Percentiles rank a stretch among this genome's conserved stretches.
phyloP scores from a whole-genome alignment of 176 grass and related monocot species.

The Juncus inflexus region DNA sequence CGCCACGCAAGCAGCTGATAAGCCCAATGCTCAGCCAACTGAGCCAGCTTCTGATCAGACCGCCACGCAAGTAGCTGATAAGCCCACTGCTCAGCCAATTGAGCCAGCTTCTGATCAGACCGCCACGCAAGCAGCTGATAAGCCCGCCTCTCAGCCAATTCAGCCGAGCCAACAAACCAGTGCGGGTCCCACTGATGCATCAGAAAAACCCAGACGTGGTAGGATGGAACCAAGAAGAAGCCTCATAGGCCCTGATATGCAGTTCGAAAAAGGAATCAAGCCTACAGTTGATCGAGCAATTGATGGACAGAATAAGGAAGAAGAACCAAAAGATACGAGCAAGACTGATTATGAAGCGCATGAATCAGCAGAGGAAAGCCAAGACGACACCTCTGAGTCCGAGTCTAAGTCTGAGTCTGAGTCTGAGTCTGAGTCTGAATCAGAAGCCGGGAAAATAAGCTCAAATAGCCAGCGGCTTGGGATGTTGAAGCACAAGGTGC shows the following conservation, averaged over 20 bases:
- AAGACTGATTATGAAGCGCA: background rate
- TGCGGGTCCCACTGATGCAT: background rate
- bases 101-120: background rate
- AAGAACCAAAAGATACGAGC: constrained; percentile 4
- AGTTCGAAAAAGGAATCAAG: background rate
- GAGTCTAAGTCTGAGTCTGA: no score
- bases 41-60: background rate
- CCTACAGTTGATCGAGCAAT: background rate
- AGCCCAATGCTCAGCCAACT: background rate
- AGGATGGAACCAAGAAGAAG: background rate
- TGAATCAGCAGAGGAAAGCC: constrained; percentile 1
- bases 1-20: background rate
- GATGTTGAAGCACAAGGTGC: constrained; percentile 10
- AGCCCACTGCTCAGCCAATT: background rate
- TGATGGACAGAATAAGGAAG: constrained; percentile 14
- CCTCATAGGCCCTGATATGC: no score
- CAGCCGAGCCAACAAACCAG: background rate
- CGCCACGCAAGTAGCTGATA: background rate
- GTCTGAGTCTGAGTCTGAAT: background rate
- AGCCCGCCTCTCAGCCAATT: background rate
- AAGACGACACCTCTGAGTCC: background rate
- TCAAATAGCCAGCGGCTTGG: background rate
- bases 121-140: background rate
- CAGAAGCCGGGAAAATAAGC: background rate
- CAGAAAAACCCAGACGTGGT: background rate